Evolutionary conservation across 2,329 filamentous ascomycete genomes (phyloP).

Genomic region (Clonostachys byssicola): DNA sequence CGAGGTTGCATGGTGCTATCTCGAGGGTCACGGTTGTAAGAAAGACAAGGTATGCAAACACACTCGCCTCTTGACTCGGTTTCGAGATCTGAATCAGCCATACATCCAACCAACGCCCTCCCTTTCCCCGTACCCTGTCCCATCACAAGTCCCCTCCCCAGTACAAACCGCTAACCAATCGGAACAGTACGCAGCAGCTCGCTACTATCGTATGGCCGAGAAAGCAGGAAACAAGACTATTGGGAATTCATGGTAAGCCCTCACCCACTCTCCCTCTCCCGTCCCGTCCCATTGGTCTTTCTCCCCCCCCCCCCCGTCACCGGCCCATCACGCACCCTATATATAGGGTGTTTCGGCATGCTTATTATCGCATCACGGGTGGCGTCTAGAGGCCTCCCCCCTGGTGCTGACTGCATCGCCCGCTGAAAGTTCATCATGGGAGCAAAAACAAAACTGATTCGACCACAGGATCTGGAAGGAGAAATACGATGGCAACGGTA

Average conservation of each 20-base stretch:
- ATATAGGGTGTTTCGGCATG: background rate
- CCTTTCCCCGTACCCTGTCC: background rate
- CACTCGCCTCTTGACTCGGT: background rate
- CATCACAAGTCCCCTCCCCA: too few relatives aligned
- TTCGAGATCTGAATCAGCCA: background rate
- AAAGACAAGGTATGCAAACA: constrained; percentile 86
- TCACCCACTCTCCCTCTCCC: constrained; percentile 8
- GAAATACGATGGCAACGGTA: constrained; percentile 66
- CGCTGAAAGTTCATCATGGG: background rate
- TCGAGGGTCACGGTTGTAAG: constrained; percentile 94
- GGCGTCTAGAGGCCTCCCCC: too few relatives aligned
- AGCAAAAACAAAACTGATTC: background rate
- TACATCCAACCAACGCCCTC: background rate
- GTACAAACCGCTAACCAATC: background rate
- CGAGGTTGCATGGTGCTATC: constrained; percentile 91
- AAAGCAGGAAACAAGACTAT: constrained; percentile 83
- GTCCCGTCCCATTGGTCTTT: constrained; percentile 4
- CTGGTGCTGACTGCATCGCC: too few relatives aligned
- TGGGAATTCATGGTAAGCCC: constrained; percentile 88
- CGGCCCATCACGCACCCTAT: background rate
- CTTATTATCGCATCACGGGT: too few relatives aligned
- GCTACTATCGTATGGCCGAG: constrained; percentile 90
- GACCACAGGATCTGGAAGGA: constrained; percentile 90
- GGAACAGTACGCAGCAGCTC: constrained; percentile 71
- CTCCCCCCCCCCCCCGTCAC: background rate